Conservation (phyloP, 352 stramenopile species). For the Globisporangium paroecandrum region DNA sequence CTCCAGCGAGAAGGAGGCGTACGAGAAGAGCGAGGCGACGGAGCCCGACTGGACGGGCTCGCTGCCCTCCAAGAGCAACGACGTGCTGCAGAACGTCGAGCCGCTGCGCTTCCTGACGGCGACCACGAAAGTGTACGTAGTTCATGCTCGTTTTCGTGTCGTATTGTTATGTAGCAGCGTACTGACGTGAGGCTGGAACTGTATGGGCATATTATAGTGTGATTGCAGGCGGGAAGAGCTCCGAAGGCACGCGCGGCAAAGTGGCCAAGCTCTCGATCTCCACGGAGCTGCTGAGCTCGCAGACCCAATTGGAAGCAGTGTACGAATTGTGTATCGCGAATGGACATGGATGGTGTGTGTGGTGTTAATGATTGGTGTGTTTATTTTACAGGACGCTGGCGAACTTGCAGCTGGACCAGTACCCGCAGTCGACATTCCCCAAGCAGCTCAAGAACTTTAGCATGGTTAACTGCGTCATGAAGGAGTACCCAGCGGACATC, state of each 20-base stretch:
- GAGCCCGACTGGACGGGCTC: conserved; percentile 24
- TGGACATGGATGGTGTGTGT: background rate
- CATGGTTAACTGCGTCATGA: conserved; percentile 57
- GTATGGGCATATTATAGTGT: conserved; percentile 21
- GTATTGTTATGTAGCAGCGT: background rate
- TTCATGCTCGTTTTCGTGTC: too few relatives aligned
- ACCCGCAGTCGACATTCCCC: conserved; percentile 50
- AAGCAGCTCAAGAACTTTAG: conserved; percentile 45
- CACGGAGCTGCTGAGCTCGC: conserved; percentile 27
- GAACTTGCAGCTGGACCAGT: conserved; percentile 45
- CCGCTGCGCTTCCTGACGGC: conserved; percentile 27
- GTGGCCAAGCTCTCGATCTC: conserved; percentile 38
- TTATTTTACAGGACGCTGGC: conserved; percentile 34
- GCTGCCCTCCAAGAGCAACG: conserved; percentile 31
- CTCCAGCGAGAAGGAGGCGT: conserved; percentile 18
- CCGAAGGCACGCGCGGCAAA: conserved; percentile 37
- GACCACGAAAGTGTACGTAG: conserved; percentile 33
- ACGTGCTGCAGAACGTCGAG: conserved; percentile 32
- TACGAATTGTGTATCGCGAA: conserved; percentile 20
- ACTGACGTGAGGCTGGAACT: background rate
- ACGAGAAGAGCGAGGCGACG: conserved; percentile 14
- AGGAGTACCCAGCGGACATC: conserved; percentile 48
- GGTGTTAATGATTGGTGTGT: conserved; percentile 16
- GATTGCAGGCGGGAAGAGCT: conserved; percentile 47
- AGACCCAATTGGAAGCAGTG: conserved; percentile 41